Percentiles rank a stretch among this genome's conserved stretches.
phyloP scores from a whole-genome alignment of 106 monocot species.

The Phalaenopsis equestris region DNA sequence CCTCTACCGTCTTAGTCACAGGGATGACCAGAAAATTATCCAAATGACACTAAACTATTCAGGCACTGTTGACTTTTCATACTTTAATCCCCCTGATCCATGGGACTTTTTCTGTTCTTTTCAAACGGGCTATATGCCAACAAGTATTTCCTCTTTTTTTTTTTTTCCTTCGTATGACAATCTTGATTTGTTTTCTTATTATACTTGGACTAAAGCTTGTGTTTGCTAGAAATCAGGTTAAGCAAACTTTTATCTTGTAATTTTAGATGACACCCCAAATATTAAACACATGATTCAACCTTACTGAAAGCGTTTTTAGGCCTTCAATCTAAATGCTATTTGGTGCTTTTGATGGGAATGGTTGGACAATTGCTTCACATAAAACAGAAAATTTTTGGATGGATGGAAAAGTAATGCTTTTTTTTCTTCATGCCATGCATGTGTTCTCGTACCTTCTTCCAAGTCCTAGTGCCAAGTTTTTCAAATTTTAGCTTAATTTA shows the following conservation, averaged over 20 bases:
- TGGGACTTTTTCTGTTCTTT: not conserved
- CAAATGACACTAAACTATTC: not conserved
- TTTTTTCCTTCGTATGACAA: not conserved
- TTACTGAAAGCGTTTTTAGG: not conserved
- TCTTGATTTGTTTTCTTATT: not conserved
- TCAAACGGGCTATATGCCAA: not conserved
- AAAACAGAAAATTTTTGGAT: not conserved
- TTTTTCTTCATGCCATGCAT: not conserved
- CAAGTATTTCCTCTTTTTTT: not conserved
- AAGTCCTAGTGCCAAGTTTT: not conserved
- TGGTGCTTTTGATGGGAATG: not conserved
- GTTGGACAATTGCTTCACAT: not conserved
- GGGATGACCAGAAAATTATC: not conserved
- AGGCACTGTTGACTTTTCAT: not conserved
- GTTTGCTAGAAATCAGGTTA: not conserved
- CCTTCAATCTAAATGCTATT: not conserved
- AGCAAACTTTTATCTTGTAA: not conserved
- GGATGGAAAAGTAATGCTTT: not conserved
- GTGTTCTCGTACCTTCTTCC: not conserved
- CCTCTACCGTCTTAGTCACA: no score
- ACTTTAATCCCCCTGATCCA: not conserved
- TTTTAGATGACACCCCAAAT: not conserved
- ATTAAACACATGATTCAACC: not conserved
- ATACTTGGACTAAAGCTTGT: not conserved
- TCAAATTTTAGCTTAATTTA: no score